These are phyloP conservation scores for Podila clonocystis DNA, from an alignment of 192 early-diverging fungal genomes.

Conservation along the genomic window DNA sequence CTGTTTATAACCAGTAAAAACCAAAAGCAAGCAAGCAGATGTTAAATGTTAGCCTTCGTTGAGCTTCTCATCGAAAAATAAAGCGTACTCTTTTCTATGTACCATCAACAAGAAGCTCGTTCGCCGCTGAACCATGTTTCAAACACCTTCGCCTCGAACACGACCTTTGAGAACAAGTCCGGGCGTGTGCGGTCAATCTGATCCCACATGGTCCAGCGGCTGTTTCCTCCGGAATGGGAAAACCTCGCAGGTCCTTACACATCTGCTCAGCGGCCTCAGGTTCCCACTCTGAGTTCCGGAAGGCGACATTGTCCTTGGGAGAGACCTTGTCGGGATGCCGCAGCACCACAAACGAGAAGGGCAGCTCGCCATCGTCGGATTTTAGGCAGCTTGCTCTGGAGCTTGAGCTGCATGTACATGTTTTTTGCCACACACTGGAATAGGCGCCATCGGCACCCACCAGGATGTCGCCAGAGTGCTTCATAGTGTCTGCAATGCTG, in stretches of 20 bases:
- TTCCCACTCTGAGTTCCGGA: slow-evolving; percentile 4
- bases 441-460: slow-evolving; percentile 27
- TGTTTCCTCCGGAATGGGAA: not conserved
- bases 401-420: slow-evolving; percentile 8
- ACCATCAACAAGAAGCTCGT: slow-evolving; percentile 19
- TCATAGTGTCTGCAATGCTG: slow-evolving; percentile 14
- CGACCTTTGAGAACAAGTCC: slow-evolving; percentile 11
- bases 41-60: no score
- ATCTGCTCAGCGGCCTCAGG: slow-evolving; percentile 8
- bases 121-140: slow-evolving; percentile 20
- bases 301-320: not conserved
- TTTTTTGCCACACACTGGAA: slow-evolving; percentile 16
- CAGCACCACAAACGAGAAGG: slow-evolving; percentile 8
- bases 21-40: no score
- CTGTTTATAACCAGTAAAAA: not conserved
- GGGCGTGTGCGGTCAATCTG: slow-evolving; percentile 10
- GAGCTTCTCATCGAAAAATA: no score
- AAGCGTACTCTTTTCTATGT: no score
- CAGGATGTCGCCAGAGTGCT: slow-evolving; percentile 18
- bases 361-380: slow-evolving; percentile 6
- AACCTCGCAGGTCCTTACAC: slow-evolving; percentile 15
- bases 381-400: slow-evolving; percentile 11
- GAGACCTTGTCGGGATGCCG: not conserved
- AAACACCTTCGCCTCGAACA: slow-evolving; percentile 23
- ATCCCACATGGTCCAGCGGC: not conserved